Base-by-base conservation (phyloP, 345 rosid species). In the Zanthoxylum bungeanum region DNA sequence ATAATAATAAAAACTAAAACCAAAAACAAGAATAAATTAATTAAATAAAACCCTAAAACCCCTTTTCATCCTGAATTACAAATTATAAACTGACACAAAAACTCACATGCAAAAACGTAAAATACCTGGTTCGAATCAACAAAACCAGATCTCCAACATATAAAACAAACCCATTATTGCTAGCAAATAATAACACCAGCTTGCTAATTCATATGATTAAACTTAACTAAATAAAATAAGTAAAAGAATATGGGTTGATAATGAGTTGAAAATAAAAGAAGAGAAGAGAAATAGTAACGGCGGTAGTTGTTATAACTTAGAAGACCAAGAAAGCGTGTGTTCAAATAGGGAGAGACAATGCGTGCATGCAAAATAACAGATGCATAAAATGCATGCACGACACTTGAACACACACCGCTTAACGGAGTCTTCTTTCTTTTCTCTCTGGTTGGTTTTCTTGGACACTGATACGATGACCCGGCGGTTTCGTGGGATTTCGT, bases 361-460 rank as follows among this genome's bases (percentile, higher is more conserved):
- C 69, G 85, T 53, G 86, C 91, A 86, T 84, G 88, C 87, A 84
- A 81, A 72, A 75, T 22, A 60, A 79, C 81, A 82, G 86, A 87
- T 81, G 93, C 86, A 75, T 75, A 84, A 87, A 85, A 84, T 89
- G 91, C 89, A 85, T 89, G 91, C 96, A 90, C 90, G 88, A 86
- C 86, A 88, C 88, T 83, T 82, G 79, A 84, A 78, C 73, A 85
- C 64, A 27, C 90, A 76, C 86, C 92, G 88, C 90, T 81, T 81
- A 33, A 53, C 74, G 39, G 39, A 68, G 75, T 71, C 83, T n/a
- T 49, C 12, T 73, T 16, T 0, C 27, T 28, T 39, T 69, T 31
- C 4, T 27, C 36, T 55, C 10, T 8, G 34, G 34, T 37, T 39
- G 31, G 47, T 40, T 31, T 39, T 53, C 46, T 50, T n/a, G 77